Evolutionary conservation across 441 rosid species (phyloP).

Genomic region (Pelargonium australe): DNA sequence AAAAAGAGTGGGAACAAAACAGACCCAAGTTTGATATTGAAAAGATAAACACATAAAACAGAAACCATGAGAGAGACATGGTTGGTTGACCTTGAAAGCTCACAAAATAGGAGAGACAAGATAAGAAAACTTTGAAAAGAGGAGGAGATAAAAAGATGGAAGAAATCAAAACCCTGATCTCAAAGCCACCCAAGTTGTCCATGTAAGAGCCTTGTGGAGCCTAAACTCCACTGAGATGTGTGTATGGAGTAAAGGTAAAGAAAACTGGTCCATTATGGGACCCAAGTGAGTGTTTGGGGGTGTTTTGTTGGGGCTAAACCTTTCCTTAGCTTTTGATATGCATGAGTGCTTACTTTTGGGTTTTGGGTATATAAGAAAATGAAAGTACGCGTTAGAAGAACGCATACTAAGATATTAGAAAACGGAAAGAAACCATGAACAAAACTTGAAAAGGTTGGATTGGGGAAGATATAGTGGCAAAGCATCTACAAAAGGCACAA

Average conservation of each 20-base stretch:
- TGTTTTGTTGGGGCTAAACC: conserved; percentile 13
- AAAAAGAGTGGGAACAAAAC: background rate
- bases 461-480: conserved; percentile 16
- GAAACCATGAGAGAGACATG: conserved; percentile 16
- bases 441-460: conserved; percentile 15
- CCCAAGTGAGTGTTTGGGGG: conserved; percentile 6
- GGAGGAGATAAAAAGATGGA: background rate
- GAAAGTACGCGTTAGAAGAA: conserved; percentile 25
- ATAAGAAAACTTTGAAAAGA: background rate
- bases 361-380: conserved; percentile 14
- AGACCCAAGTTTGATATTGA: background rate
- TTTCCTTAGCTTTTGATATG: conserved; percentile 19
- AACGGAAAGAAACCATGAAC: conserved; percentile 9
- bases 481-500: conserved; percentile 25
- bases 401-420: conserved; percentile 17
- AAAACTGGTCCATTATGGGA: conserved; percentile 21
- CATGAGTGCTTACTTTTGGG: conserved; percentile 27
- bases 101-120: conserved; percentile 12
- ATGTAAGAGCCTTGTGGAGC: conserved; percentile 19
- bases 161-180: conserved; percentile 14
- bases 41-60: background rate
- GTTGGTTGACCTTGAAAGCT: conserved; percentile 19
- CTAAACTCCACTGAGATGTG: conserved; percentile 21
- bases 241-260: conserved; percentile 25
- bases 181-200: conserved; percentile 18